Conservation (phyloP, 768 basidiomycete genomes). For the Kwoniella europaea region DNA sequence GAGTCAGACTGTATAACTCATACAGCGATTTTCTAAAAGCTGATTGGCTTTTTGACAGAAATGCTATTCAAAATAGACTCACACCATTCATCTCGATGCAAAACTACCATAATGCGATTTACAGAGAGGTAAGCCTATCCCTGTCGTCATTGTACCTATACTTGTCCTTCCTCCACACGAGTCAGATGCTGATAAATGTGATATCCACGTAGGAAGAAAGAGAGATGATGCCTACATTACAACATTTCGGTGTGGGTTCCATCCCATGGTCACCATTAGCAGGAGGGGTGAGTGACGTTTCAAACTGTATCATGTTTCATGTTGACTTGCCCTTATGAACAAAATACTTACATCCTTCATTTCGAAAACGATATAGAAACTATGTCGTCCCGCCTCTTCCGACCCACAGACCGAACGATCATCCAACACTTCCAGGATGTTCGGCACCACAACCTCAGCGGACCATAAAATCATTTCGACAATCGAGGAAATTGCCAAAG, state of each 20-base stretch:
- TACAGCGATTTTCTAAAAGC: too few relatives aligned
- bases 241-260: conserved; percentile 62
- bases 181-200: background rate
- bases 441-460: conserved; percentile 32
- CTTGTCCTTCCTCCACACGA: background rate
- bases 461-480: conserved; percentile 59
- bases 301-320: background rate
- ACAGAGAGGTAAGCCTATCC: conserved; percentile 63
- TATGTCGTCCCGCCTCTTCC: background rate
- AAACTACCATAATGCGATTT: conserved; percentile 68
- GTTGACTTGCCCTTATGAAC: background rate
- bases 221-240: conserved; percentile 55
- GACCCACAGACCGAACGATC: conserved; percentile 13
- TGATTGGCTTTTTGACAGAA: conserved; percentile 52
- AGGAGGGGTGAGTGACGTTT: conserved; percentile 28
- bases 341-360: background rate
- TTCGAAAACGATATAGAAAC: conserved; percentile 3
- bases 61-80: conserved; percentile 67
- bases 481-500: conserved; percentile 61
- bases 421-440: conserved; percentile 6
- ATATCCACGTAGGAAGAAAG: conserved; percentile 39
- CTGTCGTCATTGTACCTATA: background rate
- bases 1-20: conserved; percentile 4
- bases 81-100: conserved; percentile 73
- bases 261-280: conserved; percentile 66